These are phyloP conservation scores for Nannochloropsis granulata DNA, from an alignment of 108 stramenopile species.

Conservation along the genomic window DNA sequence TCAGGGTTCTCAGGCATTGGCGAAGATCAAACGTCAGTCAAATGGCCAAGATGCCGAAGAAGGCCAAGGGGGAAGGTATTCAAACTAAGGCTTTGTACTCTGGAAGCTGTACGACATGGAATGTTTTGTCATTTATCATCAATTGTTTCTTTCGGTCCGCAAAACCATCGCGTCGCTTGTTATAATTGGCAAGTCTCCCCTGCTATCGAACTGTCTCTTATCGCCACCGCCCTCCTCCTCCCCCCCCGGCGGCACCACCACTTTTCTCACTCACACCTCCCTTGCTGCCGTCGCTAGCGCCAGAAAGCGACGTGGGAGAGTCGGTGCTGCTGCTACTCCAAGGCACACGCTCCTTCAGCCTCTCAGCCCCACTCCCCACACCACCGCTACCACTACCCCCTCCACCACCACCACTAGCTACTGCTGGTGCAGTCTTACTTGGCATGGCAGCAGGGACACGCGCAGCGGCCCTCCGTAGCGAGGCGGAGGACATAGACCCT, in stretches of 20 bases:
- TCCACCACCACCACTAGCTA: background rate
- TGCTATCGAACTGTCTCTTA: background rate
- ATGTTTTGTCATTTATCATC: no score
- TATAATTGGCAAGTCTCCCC: no score
- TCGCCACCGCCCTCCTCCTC: background rate
- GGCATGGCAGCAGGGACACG: background rate
- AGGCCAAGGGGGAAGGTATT: no score
- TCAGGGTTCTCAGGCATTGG: no score
- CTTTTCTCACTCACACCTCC: background rate
- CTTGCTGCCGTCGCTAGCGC: background rate
- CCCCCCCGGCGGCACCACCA: background rate
- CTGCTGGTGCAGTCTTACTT: background rate
- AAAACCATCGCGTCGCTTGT: no score
- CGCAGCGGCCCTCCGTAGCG: background rate
- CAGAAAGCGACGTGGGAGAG: background rate
- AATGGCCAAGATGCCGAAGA: no score
- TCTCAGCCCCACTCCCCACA: background rate
- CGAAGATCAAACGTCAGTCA: no score
- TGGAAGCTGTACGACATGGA: no score
- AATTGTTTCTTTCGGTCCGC: no score
- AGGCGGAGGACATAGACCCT: background rate
- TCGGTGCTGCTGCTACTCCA: background rate
- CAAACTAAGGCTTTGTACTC: no score
- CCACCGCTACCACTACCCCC: background rate
- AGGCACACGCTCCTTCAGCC: background rate